These are phyloP conservation scores for Narthecium ossifragum DNA, from an alignment of 106 monocot species.

Conservation along the genomic window DNA sequence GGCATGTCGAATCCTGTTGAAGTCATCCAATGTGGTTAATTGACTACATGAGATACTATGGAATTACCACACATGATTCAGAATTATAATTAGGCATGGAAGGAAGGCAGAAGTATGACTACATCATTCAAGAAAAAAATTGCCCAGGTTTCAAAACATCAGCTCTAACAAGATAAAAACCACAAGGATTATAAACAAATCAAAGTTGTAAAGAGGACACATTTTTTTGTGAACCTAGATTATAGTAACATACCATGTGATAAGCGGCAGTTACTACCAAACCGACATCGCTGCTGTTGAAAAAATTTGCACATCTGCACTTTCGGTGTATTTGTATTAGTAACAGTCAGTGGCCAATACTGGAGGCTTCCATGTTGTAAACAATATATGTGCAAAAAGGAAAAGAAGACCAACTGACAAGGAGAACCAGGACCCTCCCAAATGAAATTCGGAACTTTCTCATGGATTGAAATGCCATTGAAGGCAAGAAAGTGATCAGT, in stretches of 20 bases:
- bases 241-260: slow-evolving; percentile 89
- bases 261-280: slow-evolving; percentile 92
- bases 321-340: slow-evolving; percentile 58
- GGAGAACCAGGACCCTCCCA: no score
- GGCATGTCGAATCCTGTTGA: slow-evolving; percentile 58
- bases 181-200: not conserved
- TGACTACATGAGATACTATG: no score
- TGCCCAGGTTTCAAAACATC: no score
- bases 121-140: no score
- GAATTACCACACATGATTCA: no score
- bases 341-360: slow-evolving; percentile 9
- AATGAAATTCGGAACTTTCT: no score
- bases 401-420: no score
- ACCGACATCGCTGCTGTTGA: slow-evolving; percentile 92
- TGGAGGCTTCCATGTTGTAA: slow-evolving; percentile 1
- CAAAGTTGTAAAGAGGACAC: slow-evolving; percentile 1
- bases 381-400: not conserved
- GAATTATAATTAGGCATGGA: no score
- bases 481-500: no score
- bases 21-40: no score
- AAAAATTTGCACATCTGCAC: slow-evolving; percentile 99
- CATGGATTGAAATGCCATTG: no score
- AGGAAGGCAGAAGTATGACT: no score
- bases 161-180: not conserved
- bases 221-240: slow-evolving; percentile 10